Base-by-base conservation (phyloP, 805 yeast species). In the Candida sithepensis region DNA sequence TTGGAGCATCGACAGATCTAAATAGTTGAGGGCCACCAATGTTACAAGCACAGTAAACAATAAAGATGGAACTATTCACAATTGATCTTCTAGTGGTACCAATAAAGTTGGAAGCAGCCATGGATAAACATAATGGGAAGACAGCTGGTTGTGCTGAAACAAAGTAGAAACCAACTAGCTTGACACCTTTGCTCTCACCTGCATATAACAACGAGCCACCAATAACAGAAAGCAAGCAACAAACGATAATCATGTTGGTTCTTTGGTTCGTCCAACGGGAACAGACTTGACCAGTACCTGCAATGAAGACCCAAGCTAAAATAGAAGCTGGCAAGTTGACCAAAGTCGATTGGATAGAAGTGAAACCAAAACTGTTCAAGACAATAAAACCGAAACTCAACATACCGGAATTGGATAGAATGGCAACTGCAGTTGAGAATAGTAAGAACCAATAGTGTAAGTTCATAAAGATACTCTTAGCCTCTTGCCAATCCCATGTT, bases 1-100 rank as follows among this genome's bases (percentile, higher is more conserved):
- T 60, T 16, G 89, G 89, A 20, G 78, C 80, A 45, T 82, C 79
- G 10, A 66, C 58, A 1, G 74, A 64, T 49, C 71, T 72, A 69
- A 85, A 85, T 18, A 86, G 72, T 61, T 83, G 88, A 4, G 91
- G 88, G 4, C 90, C 90, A 43, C 80, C 77, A 42, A 85, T 68
- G 60, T 82, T 80, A 16, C 88, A 85, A 28, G 79, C 76, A 42
- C 87, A 80, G 61, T 82, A 85, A 10, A 78, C 79, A 45, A 83
- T 70, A 65, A 84, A 71, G 37, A 76, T 73, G 32, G 78, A 63
- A 12, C 82, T 81, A 44, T 77, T 76, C 19, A 79, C 74, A 10
- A 77, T 69, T 52, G 79, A 67, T 58, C 82, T 79, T 62, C 83
- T 85, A 12, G 89, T 83, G 46, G 77, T 75, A 2, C 91, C 91